Base-by-base conservation (phyloP, 257 asterid genomes). In the Lavandula angustifolia region DNA sequence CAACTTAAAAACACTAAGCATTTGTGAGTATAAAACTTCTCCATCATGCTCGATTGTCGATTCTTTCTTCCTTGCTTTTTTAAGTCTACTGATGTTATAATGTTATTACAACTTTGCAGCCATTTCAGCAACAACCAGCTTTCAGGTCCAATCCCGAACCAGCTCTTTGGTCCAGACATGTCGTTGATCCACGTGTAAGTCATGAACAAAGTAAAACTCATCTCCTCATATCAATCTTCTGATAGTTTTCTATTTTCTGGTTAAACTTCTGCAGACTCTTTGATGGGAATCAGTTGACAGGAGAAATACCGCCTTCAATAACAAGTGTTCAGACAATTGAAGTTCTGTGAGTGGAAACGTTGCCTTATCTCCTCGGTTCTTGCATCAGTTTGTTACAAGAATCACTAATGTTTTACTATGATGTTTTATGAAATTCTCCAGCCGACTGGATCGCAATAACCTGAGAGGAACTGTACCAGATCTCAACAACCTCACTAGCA, bases 101-200 rank as follows among this genome's bases (percentile, higher is more conserved):
- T 2, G 27, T 22, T 40, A 40, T 12, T 9, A 22, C 18, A 32
- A 5, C 54, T 69, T 40, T 69, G 73, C 92, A 91, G 98, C 84
- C 96, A 91, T 86, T 88, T 91, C 79, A 88, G 87, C 85, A 85
- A 79, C 73, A 91, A 91, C 76, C 74, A 68, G 84, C 90, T 91
- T 50, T 88, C 98, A 3, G 98, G 98, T 34, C 56, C 56, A 53
- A 85, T 91, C 52, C 95, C 95, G 0, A 59, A 66, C 73, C 57
- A 74, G 62, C 88, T 88, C 56, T 88, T 91, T 27, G 70, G 75
- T 63, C 64, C 84, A 32, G 95, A 85, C 75, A 88, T 86, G 95
- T 78, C 84, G 43, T 66, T 88, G 67, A 83, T 86, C 76, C 98
- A 91, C 54, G 62, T 88, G 98, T 91, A 91, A 81, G 98, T 76